phyloP scores from a whole-genome alignment of 169 alveolate genomes.

The Cystoisospora suis region DNA sequence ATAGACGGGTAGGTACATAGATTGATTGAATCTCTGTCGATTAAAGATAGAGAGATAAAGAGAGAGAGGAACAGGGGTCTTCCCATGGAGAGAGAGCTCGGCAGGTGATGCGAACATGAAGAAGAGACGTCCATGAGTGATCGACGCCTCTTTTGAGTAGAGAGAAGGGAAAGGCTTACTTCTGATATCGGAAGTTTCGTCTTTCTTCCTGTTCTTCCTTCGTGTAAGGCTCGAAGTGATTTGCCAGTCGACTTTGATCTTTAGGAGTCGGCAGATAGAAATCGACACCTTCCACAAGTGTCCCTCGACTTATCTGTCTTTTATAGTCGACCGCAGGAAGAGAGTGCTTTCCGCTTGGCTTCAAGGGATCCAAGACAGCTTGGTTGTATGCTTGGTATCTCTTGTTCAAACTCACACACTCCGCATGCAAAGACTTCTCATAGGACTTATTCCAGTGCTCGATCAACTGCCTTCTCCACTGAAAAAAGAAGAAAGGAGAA shows the following conservation, averaged over 20 bases:
- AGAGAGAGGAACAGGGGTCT: too few relatives aligned
- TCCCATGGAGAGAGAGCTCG: too few relatives aligned
- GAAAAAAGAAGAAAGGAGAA: not conserved
- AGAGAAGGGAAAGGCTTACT: not conserved
- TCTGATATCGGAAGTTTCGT: slow-evolving; percentile 78
- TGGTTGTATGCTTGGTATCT: slow-evolving; percentile 76
- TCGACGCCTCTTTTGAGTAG: too few relatives aligned
- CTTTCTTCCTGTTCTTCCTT: slow-evolving; percentile 83
- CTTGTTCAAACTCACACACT: slow-evolving; percentile 75
- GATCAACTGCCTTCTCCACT: slow-evolving; percentile 48
- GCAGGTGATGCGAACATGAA: too few relatives aligned
- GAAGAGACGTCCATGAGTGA: too few relatives aligned
- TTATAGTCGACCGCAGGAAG: slow-evolving; percentile 83
- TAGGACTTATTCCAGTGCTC: slow-evolving; percentile 80
- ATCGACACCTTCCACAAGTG: slow-evolving; percentile 86
- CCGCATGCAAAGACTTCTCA: slow-evolving; percentile 70
- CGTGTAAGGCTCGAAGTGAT: slow-evolving; percentile 83
- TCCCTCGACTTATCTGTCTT: slow-evolving; percentile 85
- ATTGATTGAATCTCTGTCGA: too few relatives aligned
- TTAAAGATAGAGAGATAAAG: too few relatives aligned
- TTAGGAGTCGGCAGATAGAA: slow-evolving; percentile 78
- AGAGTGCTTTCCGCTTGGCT: slow-evolving; percentile 77
- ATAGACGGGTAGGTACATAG: too few relatives aligned
- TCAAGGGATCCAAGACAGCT: slow-evolving; percentile 77
- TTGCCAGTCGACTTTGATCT: slow-evolving; percentile 80